phyloP scores from a whole-genome alignment of 257 asterid genomes.

The Scutellaria minor region DNA sequence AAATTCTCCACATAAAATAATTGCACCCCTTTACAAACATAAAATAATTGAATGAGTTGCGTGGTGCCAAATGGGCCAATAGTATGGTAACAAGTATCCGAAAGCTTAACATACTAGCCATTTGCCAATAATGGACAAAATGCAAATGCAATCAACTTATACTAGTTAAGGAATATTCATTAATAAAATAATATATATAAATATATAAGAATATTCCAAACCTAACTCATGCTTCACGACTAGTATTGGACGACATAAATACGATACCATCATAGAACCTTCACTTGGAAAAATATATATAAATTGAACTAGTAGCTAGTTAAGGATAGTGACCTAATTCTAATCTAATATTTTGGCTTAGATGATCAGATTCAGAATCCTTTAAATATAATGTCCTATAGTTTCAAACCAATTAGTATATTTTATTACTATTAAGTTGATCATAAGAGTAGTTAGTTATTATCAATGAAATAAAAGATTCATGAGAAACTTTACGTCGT shows the following conservation, averaged over 20 bases:
- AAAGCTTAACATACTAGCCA: no score
- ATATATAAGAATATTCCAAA: not conserved
- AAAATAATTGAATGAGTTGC: not conserved
- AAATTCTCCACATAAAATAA: no score
- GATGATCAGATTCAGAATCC: conserved; percentile 12
- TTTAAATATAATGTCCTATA: not conserved
- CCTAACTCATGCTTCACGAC: conserved; percentile 27
- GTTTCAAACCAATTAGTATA: conserved; percentile 14
- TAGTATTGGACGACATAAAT: conserved; percentile 38
- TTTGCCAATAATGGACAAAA: no score
- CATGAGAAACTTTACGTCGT: conserved; percentile 18
- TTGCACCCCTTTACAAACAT: no score
- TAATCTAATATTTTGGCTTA: conserved; percentile 33
- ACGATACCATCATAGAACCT: conserved; percentile 28
- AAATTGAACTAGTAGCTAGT: not conserved
- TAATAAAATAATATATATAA: no score
- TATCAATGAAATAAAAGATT: conserved; percentile 11
- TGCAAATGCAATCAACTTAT: no score
- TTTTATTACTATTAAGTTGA: conserved; percentile 16
- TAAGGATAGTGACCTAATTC: conserved; percentile 29
- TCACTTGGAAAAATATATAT: not conserved
- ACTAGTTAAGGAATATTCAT: no score
- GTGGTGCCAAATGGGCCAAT: conserved; percentile 38
- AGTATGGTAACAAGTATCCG: not conserved
- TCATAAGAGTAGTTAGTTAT: conserved; percentile 21